Base-by-base conservation (phyloP, 768 basidiomycete species). In the Lactarius hatsudake region DNA sequence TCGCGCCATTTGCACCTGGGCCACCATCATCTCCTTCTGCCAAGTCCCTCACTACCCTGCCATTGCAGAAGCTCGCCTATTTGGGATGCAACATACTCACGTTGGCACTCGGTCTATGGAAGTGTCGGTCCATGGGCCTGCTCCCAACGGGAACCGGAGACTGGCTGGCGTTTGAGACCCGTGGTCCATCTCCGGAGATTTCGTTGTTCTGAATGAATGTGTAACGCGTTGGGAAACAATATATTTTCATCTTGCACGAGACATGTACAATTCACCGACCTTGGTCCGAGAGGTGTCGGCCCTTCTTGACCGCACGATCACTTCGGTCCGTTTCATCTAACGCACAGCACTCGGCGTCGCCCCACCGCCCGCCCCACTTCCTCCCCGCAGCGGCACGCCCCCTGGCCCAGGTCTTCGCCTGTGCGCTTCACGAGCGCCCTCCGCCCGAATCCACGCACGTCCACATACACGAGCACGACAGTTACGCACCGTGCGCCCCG, bases 121-220 rank as follows among this genome's bases (percentile, higher is more conserved):
- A 98, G 77, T 96, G 94, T 77, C 86, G 87, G 38, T 85, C 89
- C 0, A 95, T 98, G 94, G 95, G 95, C 0, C 80, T 98, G 61
- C 78, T 98, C 20, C 95, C 95, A 0, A 90, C 87, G 1, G 94
- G 96, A 1, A 92, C 94, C 0, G 94, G 90, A 2, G 96, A 98
- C 78, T 98, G 95, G 94, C 79, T 96, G 61, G 94, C 93, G 17
- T 98, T 98, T 71, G 95, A 96, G 79, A 89, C 86, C 2, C 81
- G 95, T 72, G 87, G 86, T 42, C 62, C 76, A 73, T 91, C 94
- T 72, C 72, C 71, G 1, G 87, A 82, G 23, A 59, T 70, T 20
- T 62, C 69, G 36, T 53, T 71, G 63, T 61, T 71, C 23, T 69
- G 65, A 45, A 30, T 30, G 26, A 28, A 57, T 53, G 32, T 10